A percentile compares a stretch with the other conserved stretches of the same genome.
Evolutionary conservation across 1,139 yeast species (phyloP).

Genomic region (Kazachstania sp.): DNA sequence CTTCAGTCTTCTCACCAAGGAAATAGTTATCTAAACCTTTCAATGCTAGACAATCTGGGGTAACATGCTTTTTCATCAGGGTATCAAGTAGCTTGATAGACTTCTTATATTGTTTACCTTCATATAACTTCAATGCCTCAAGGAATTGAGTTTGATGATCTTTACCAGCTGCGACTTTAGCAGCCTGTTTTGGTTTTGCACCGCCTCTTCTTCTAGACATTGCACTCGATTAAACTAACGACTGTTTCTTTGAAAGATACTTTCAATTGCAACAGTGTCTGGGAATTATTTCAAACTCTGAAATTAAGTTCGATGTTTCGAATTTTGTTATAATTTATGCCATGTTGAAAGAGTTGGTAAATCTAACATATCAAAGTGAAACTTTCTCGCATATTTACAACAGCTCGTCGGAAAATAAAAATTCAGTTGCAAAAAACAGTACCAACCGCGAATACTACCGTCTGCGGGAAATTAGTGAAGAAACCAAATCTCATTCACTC

Average conservation of each 20-base stretch:
- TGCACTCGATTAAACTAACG: neutral
- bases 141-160: slow-evolving; percentile 65
- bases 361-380: no score
- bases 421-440: no score
- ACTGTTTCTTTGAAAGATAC: no score
- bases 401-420: no score
- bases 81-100: slow-evolving; percentile 69
- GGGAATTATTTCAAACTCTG: no score
- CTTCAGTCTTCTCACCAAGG: slow-evolving; percentile 54
- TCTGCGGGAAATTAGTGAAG: neutral
- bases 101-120: slow-evolving; percentile 78
- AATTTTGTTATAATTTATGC: no score
- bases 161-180: slow-evolving; percentile 6
- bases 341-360: no score
- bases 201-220: slow-evolving; percentile 24
- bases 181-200: slow-evolving; percentile 17
- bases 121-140: slow-evolving; percentile 77
- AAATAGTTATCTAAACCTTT: slow-evolving; percentile 64
- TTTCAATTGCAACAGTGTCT: no score
- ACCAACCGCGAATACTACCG: neutral
- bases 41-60: slow-evolving; percentile 73
- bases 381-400: no score
- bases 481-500: neutral
- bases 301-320: no score
- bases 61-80: slow-evolving; percentile 65